These are phyloP conservation scores for Chrysosphaeria jannelii DNA, from an alignment of 2,329 filamentous ascomycete species.

Conservation along the genomic window DNA sequence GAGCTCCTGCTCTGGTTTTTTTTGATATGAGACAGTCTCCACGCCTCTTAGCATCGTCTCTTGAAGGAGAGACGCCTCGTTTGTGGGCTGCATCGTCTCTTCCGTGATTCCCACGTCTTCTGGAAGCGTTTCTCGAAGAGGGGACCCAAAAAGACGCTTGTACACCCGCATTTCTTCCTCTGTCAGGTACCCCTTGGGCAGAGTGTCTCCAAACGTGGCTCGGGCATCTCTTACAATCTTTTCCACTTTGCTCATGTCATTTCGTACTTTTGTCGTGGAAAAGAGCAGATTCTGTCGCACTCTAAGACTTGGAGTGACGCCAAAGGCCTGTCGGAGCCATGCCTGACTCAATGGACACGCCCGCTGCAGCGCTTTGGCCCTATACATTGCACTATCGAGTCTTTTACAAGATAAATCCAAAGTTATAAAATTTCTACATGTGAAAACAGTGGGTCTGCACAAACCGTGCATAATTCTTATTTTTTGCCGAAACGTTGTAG, in stretches of 20 bases:
- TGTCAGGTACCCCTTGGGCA: constrained; percentile 42
- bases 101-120: constrained; percentile 23
- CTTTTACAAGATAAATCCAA: too few relatives aligned
- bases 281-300: too few relatives aligned
- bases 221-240: constrained; percentile 37
- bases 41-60: constrained; percentile 23
- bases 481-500: too few relatives aligned
- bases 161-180: constrained; percentile 46
- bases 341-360: constrained; percentile 5
- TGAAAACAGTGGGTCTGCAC: too few relatives aligned
- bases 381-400: constrained; percentile 2
- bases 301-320: too few relatives aligned
- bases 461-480: too few relatives aligned
- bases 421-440: too few relatives aligned
- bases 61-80: constrained; percentile 15
- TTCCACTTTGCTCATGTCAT: too few relatives aligned
- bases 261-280: too few relatives aligned
- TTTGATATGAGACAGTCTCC: constrained; percentile 27
- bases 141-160: constrained; percentile 51
- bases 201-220: constrained; percentile 43
- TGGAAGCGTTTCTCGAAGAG: constrained; percentile 26
- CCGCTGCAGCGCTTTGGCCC: constrained; percentile 4
- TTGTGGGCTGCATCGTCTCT: constrained; percentile 3
- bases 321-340: constrained; percentile 5
- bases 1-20: not conserved